Evolutionary conservation across 345 rosid genomes (phyloP).

Genomic region (Eucalyptus decipiens): DNA sequence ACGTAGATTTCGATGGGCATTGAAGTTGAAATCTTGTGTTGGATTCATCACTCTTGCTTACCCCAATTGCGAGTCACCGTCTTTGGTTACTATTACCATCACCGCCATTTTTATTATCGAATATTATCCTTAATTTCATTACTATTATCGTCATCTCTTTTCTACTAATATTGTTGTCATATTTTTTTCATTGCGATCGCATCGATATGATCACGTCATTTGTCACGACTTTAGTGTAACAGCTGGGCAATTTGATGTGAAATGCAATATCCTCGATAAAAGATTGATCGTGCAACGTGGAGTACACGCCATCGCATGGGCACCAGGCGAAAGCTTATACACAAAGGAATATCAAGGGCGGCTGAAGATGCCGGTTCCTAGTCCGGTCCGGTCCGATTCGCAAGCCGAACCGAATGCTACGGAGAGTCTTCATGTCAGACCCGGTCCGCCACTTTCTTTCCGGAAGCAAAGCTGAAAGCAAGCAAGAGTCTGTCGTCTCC

Average conservation of each 20-base stretch:
- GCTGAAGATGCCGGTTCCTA: background rate
- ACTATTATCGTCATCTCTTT: fast-evolving
- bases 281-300: background rate
- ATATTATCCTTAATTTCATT: background rate
- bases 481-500: background rate
- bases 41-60: background rate
- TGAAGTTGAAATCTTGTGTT: background rate
- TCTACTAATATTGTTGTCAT: background rate
- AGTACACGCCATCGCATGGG: background rate
- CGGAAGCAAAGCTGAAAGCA: background rate
- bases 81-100: fast-evolving
- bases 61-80: background rate
- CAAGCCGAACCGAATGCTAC: background rate
- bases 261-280: background rate
- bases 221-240: no score
- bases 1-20: background rate
- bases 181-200: no score
- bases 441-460: background rate
- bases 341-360: background rate
- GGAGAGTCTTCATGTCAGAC: background rate
- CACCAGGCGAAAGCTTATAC: background rate
- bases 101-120: fast-evolving
- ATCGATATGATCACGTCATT: background rate
- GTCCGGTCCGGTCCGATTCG: background rate
- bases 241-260: background rate